phyloP scores from a whole-genome alignment of 768 basidiomycete genomes.

The Rhizopogon vulgaris region DNA sequence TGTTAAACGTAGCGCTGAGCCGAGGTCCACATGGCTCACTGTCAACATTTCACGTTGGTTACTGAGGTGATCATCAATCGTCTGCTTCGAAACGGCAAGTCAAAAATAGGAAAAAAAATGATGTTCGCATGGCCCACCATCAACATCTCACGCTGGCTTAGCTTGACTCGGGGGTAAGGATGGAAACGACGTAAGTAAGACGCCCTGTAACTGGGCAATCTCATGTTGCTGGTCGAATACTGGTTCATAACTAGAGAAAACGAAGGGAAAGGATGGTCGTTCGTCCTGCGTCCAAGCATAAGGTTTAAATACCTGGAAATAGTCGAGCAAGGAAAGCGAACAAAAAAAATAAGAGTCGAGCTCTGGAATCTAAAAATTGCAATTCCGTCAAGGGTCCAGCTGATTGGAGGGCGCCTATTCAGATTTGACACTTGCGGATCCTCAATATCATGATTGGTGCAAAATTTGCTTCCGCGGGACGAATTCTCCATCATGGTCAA shows the following conservation, averaged over 20 bases:
- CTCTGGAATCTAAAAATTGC: neutral
- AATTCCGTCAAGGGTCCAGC: neutral
- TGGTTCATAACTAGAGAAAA: neutral
- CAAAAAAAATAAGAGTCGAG: neutral
- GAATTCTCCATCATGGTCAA: neutral
- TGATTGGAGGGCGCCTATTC: neutral
- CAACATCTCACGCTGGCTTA: neutral
- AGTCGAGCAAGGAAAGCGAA: neutral
- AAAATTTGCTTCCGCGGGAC: constrained; percentile 1
- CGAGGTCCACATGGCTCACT: neutral
- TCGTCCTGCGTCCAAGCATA: neutral
- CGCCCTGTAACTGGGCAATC: constrained; percentile 1
- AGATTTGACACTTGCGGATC: neutral
- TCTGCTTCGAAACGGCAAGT: no score
- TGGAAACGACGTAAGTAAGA: constrained; percentile 7
- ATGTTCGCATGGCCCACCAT: neutral
- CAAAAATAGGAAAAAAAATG: no score
- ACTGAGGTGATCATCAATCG: no score
- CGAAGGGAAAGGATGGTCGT: neutral
- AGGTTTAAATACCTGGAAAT: constrained; percentile 1
- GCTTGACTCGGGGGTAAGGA: constrained; percentile 4
- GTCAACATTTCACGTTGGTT: neutral
- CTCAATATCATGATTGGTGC: neutral
- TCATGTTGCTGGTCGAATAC: neutral
- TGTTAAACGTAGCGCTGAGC: neutral